Percentiles rank a stretch among this genome's conserved stretches.
phyloP scores from a whole-genome alignment of 495 filamentous ascomycete genomes.

The Penicillium crystallinum region DNA sequence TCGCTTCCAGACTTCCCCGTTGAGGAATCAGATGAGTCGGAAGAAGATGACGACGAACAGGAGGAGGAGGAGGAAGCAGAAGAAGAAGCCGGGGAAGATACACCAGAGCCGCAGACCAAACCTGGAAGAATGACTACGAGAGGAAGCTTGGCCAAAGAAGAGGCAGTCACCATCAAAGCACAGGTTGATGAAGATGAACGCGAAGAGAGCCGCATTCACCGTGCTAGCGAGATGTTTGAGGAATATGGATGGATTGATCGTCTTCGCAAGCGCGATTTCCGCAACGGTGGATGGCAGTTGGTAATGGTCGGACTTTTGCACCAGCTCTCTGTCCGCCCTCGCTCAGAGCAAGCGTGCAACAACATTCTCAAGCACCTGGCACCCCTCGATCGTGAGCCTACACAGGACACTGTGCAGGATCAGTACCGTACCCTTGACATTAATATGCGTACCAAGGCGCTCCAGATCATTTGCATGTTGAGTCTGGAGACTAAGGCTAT shows the following conservation, averaged over 20 bases:
- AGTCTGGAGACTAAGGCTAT: conserved; percentile 81
- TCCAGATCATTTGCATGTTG: conserved; percentile 84
- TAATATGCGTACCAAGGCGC: conserved; percentile 71
- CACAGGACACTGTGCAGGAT: conserved; percentile 60
- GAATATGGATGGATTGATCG: conserved; percentile 78
- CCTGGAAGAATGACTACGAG: conserved; percentile 72
- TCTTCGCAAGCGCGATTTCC: conserved; percentile 77
- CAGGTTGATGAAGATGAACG: conserved; percentile 26
- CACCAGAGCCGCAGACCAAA: conserved; percentile 43
- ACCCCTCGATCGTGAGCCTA: conserved; percentile 68
- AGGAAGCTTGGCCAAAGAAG: conserved; percentile 77
- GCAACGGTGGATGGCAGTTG: conserved; percentile 84
- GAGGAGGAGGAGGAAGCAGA: conserved; percentile 49
- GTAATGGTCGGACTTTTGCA: conserved; percentile 84
- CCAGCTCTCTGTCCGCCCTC: conserved; percentile 72
- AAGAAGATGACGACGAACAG: no score
- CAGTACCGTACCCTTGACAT: conserved; percentile 73
- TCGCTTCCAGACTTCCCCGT: conserved; percentile 70
- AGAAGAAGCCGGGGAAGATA: conserved; percentile 32
- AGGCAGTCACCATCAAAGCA: conserved; percentile 60
- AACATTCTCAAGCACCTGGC: conserved; percentile 72
- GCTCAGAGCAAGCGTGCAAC: conserved; percentile 66
- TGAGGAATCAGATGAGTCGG: conserved; percentile 57
- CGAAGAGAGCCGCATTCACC: conserved; percentile 52
- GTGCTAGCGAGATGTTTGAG: conserved; percentile 67